Evolutionary conservation across 2,329 filamentous ascomycete genomes (phyloP).

Genomic region (Tolypocladium nubicola): DNA sequence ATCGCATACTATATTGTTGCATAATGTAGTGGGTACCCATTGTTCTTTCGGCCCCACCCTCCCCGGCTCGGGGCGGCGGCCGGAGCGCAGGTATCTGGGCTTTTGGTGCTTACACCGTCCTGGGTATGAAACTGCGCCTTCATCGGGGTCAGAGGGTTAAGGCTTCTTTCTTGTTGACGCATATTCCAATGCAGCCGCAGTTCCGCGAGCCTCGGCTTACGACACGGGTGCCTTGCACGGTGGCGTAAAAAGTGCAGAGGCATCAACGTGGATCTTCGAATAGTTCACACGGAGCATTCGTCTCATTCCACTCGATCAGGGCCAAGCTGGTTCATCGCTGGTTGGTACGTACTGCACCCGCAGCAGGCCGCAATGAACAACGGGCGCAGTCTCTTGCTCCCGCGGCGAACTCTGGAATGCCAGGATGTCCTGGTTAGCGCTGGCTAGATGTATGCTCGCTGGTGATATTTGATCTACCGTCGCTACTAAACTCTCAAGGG

Average conservation of each 20-base stretch:
- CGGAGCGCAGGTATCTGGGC: not conserved
- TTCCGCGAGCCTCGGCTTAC: too few species aligned
- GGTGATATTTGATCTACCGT: too few species aligned
- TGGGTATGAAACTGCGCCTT: not conserved
- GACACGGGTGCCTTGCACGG: too few species aligned
- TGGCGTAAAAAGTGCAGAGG: too few species aligned
- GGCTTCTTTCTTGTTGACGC: too few species aligned
- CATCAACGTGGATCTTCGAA: too few species aligned
- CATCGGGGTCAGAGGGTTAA: not conserved
- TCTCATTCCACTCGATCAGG: not conserved
- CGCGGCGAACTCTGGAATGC: too few species aligned
- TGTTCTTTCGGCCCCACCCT: not conserved
- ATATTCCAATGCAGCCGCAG: not conserved
- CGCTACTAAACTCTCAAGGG: too few species aligned
- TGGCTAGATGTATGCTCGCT: too few species aligned
- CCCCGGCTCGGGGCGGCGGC: not conserved
- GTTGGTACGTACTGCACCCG: not conserved
- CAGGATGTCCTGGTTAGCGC: too few species aligned
- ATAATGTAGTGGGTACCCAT: not conserved
- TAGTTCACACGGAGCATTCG: too few species aligned
- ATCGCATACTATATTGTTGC: not conserved
- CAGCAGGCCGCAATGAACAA: not conserved
- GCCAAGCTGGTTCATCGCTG: not conserved
- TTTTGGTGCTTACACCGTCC: not conserved
- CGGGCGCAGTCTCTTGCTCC: too few species aligned